These are phyloP conservation scores for Ophiostoma fasciatum DNA, from an alignment of 2,329 filamentous ascomycete species.

Conservation along the genomic window DNA sequence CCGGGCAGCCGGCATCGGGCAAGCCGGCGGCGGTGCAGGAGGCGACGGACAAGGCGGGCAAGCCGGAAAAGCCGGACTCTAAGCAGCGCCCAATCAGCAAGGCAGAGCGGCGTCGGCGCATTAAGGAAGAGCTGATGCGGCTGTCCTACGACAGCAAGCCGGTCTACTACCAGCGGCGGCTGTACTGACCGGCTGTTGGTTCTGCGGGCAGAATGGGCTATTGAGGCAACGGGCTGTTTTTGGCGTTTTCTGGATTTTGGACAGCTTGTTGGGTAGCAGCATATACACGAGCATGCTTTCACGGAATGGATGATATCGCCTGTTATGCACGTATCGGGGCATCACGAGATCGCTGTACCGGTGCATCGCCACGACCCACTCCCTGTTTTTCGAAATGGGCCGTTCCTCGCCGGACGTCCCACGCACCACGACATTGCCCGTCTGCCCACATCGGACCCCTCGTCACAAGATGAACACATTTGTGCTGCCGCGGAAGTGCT, in stretches of 20 bases:
- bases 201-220: no score
- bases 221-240: no score
- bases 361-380: conserved; percentile 3
- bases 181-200: conserved; percentile 25
- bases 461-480: no score
- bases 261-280: no score
- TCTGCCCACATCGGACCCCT: no score
- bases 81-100: no score
- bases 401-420: no score
- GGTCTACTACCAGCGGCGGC: conserved; percentile 38
- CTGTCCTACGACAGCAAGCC: conserved; percentile 16
- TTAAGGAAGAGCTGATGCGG: conserved; percentile 14
- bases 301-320: no score
- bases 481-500: no score
- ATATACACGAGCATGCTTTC: no score
- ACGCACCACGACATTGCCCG: no score
- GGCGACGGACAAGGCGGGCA: conserved; percentile 16
- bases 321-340: not conserved
- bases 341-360: conserved; percentile 1
- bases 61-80: conserved; percentile 30
- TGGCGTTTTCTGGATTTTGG: not conserved
- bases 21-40: conserved; percentile 2
- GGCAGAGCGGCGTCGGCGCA: conserved; percentile 39
- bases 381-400: conserved; percentile 1
- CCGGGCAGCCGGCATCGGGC: not conserved